These are phyloP conservation scores for Puya raimondii DNA, from an alignment of 176 grass and related monocot genomes.

Conservation along the genomic window DNA sequence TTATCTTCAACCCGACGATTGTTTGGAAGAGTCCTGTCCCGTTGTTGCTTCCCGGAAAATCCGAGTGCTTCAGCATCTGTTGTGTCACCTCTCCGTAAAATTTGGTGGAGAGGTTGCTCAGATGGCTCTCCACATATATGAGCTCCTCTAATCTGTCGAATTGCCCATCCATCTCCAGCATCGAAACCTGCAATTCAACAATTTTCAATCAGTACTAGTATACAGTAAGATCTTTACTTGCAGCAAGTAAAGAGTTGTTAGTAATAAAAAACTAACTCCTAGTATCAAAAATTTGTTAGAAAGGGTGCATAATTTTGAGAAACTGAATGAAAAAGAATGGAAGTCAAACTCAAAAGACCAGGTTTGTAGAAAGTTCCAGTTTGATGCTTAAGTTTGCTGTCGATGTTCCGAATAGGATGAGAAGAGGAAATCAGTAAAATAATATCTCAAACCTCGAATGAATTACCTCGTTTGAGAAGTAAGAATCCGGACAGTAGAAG, in stretches of 20 bases:
- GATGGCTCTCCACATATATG: constrained; percentile 91
- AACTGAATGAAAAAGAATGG: background rate
- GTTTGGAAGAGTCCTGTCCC: constrained; percentile 90
- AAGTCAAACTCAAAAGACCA: too few species aligned
- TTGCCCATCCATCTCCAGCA: constrained; percentile 86
- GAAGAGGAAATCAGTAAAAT: too few species aligned
- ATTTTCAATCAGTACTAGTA: background rate
- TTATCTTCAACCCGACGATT: constrained; percentile 73
- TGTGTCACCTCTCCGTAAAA: constrained; percentile 96
- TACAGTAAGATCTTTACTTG: too few species aligned
- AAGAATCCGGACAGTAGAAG: constrained; percentile 62
- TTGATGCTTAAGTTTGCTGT: background rate
- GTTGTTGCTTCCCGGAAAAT: constrained; percentile 86
- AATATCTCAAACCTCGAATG: constrained; percentile 3
- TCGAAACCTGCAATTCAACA: constrained; percentile 45
- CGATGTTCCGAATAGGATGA: too few species aligned
- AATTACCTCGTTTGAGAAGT: constrained; percentile 75
- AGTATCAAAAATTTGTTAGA: too few species aligned
- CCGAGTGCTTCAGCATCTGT: constrained; percentile 83
- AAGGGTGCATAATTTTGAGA: background rate
- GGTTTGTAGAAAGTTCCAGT: constrained; percentile 1
- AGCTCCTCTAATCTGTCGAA: constrained; percentile 83
- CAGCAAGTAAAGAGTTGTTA: too few species aligned
- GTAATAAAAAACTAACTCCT: too few species aligned
- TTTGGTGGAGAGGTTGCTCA: constrained; percentile 82